A percentile compares a stretch with the other conserved stretches of the same genome.
Conservation (phyloP, 2,329 filamentous ascomycete species). For the Aspergillus japonicus region DNA sequence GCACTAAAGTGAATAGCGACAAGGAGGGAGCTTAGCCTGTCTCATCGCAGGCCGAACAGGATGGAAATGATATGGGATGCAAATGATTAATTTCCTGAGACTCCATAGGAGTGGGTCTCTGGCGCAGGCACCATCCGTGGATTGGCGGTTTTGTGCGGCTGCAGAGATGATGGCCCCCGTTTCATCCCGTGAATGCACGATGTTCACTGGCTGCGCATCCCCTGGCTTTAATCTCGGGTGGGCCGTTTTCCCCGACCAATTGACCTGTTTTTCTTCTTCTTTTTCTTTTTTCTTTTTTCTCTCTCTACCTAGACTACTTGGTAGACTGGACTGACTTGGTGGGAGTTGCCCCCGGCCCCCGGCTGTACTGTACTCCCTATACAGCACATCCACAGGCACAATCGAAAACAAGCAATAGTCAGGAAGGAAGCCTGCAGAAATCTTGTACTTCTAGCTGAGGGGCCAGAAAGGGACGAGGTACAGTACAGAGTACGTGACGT, state of each 20-base stretch:
- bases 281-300: not conserved
- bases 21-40: not conserved
- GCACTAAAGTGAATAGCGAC: not conserved
- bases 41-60: not conserved
- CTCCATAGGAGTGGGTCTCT: constrained; percentile 4
- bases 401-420: not conserved
- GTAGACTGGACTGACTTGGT: too few relatives aligned
- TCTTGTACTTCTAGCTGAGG: not conserved
- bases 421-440: not conserved
- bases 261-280: not conserved
- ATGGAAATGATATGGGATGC: not conserved
- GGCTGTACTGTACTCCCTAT: not conserved
- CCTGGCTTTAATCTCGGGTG: constrained; percentile 10
- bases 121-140: constrained; percentile 10
- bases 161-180: constrained; percentile 12
- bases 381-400: not conserved
- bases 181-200: constrained; percentile 3
- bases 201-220: constrained; percentile 1
- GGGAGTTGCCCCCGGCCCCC: too few relatives aligned
- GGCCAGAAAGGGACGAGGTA: too few relatives aligned
- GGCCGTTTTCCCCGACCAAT: not conserved
- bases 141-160: not conserved
- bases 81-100: constrained; percentile 5
- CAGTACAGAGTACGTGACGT: too few relatives aligned
- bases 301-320: too few relatives aligned